These are phyloP conservation scores for Fusarium tupiense DNA, from an alignment of 2,329 filamentous ascomycete genomes.

Conservation along the genomic window DNA sequence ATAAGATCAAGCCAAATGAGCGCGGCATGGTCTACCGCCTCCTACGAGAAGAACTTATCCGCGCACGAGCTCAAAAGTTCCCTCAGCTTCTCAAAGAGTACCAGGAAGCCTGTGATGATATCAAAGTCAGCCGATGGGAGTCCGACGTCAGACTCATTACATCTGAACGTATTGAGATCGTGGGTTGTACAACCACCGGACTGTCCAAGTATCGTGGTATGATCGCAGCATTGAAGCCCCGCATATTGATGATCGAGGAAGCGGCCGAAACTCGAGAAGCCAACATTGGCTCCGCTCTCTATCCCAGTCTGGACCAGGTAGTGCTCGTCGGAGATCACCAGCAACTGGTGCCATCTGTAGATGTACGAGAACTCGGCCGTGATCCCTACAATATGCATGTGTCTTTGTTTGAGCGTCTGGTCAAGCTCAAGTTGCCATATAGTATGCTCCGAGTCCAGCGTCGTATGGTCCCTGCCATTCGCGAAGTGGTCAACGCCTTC, in stretches of 20 bases:
- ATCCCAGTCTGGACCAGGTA: conserved; percentile 62
- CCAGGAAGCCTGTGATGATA: conserved; percentile 57
- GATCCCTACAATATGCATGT: conserved; percentile 74
- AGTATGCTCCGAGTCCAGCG: conserved; percentile 75
- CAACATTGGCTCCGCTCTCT: conserved; percentile 62
- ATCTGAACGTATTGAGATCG: conserved; percentile 55
- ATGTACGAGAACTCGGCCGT: conserved; percentile 66
- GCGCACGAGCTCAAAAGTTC: conserved; percentile 57
- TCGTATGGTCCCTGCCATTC: conserved; percentile 60
- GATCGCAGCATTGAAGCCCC: conserved; percentile 72
- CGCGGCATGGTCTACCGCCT: conserved; percentile 74
- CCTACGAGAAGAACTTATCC: conserved; percentile 66
- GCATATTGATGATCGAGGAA: conserved; percentile 79
- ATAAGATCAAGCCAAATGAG: conserved; percentile 58
- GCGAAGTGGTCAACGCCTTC: conserved; percentile 57
- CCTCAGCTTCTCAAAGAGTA: conserved; percentile 61
- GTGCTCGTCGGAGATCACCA: conserved; percentile 80
- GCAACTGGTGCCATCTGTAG: conserved; percentile 77
- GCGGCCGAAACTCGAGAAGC: conserved; percentile 80
- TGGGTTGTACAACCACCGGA: conserved; percentile 80
- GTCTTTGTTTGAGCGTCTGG: conserved; percentile 82
- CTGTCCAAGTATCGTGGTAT: conserved; percentile 81
- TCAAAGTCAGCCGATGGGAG: conserved; percentile 68
- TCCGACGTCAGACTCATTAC: conserved; percentile 60
- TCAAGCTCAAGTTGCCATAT: conserved; percentile 72